Evolutionary conservation across 495 filamentous ascomycete species (phyloP).

Genomic region (Margaritispora aquatica): DNA sequence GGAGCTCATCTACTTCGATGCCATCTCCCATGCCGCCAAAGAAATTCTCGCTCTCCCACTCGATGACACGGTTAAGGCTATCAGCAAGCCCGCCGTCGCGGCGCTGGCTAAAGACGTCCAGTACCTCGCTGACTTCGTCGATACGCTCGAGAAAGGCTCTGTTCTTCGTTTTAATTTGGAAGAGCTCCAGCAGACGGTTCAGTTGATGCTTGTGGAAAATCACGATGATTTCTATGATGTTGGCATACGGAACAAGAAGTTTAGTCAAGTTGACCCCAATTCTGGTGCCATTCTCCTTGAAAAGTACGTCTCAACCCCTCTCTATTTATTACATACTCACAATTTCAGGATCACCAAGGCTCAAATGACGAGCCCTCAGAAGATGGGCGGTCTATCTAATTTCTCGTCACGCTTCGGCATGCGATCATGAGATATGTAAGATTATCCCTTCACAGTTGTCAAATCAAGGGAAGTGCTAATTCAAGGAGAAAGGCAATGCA

Average conservation of each 20-base stretch:
- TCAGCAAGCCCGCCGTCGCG: conserved; percentile 79
- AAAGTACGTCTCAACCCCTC: conserved; percentile 52
- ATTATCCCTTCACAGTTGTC: too few relatives aligned
- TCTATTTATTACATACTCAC: too few relatives aligned
- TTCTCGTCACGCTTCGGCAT: conserved; percentile 69
- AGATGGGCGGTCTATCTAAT: conserved; percentile 57
- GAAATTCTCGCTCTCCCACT: conserved; percentile 86
- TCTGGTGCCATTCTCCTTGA: conserved; percentile 82
- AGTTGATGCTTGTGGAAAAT: conserved; percentile 76
- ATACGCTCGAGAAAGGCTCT: conserved; percentile 65
- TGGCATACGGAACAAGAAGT: conserved; percentile 80
- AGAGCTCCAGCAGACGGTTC: conserved; percentile 79
- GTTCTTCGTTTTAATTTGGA: conserved; percentile 83
- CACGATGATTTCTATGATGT: conserved; percentile 94
- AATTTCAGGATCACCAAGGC: conserved; percentile 40
- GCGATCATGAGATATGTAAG: conserved; percentile 30
- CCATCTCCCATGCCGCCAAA: conserved; percentile 80
- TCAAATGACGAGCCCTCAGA: conserved; percentile 39
- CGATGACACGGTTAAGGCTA: conserved; percentile 68
- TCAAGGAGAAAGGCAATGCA: conserved; percentile 2
- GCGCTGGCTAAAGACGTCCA: conserved; percentile 77
- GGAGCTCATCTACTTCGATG: conserved; percentile 95
- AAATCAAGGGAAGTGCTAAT: background rate
- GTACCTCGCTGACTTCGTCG: conserved; percentile 79
- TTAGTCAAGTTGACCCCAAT: conserved; percentile 82